Percentiles rank a stretch among this genome's conserved stretches.
These are phyloP conservation scores for Meripilus lineatus DNA, from an alignment of 1,284 basidiomycete species.

Conservation along the genomic window DNA sequence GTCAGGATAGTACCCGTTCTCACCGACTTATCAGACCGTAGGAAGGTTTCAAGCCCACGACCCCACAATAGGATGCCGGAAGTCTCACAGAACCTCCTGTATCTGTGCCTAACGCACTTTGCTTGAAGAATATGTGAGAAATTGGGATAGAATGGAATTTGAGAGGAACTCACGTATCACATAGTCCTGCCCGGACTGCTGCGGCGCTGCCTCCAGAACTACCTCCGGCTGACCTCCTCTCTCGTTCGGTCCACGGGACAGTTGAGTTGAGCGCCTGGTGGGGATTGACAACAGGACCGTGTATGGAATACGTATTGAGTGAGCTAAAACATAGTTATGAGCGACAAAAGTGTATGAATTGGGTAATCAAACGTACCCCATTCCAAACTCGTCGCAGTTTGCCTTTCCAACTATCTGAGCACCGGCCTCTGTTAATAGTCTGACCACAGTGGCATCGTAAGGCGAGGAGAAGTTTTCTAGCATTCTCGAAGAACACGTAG, in stretches of 20 bases:
- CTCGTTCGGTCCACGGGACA: slow-evolving; percentile 26
- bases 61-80: slow-evolving; percentile 91
- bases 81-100: slow-evolving; percentile 94
- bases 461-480: slow-evolving; percentile 74
- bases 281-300: slow-evolving; percentile 81
- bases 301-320: slow-evolving; percentile 61
- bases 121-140: slow-evolving; percentile 12
- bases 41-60: slow-evolving; percentile 91
- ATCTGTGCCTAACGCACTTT: slow-evolving; percentile 87
- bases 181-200: slow-evolving; percentile 74
- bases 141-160: background rate
- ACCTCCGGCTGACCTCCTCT: slow-evolving; percentile 70
- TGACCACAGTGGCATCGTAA: slow-evolving; percentile 85
- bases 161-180: slow-evolving; percentile 60
- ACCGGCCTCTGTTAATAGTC: slow-evolving; percentile 57
- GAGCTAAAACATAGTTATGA: slow-evolving; percentile 44
- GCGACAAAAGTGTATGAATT: slow-evolving; percentile 1
- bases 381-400: slow-evolving; percentile 98
- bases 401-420: slow-evolving; percentile 83
- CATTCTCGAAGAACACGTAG: slow-evolving; percentile 78
- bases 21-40: slow-evolving; percentile 89
- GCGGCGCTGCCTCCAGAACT: slow-evolving; percentile 85
- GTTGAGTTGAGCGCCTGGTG: slow-evolving; percentile 28
- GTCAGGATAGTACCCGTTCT: slow-evolving; percentile 10
- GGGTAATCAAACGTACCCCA: slow-evolving; percentile 64